Evolutionary conservation across 805 yeast genomes (phyloP), one percentile per base, ranked within the genome.

Genomic region (Ogataea minuta): DNA sequence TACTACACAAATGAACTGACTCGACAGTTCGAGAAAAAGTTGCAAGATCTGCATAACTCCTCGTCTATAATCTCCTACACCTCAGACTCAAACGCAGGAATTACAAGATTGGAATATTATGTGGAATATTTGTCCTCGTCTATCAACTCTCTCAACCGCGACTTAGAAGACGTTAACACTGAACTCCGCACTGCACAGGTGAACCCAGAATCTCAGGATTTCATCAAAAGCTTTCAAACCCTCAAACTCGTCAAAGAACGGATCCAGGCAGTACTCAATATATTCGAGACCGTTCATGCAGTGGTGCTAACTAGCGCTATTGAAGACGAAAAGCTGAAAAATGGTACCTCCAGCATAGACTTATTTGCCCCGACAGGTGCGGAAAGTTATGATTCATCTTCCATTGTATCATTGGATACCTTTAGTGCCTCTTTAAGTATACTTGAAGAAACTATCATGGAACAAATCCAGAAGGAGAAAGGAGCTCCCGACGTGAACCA

Each of bases 31-130:
- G 77, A 76, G 44, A 49, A 62, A 1, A 76, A 76, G 32, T 66
- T 81, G 33, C 66, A 61, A 20, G 67, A 63, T 28, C 52, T 83
- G 31, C 72, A 75, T 33, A 64, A 68, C 24, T 67, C 78, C 14
- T 70, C 77, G n/a, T 70, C 73, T n/a, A 63, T 71, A 16, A 67
- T 74, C 9, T 70, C 77, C 1, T 67, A 67, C 32, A 60, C 72
- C 0, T 45, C 47, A 11, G 31, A 16, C 9, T 13, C 41, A 15
- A 41, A 23, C 11, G 34, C 36, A 4, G 73, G 75, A 7, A 69
- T 77, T 1, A 74, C 84, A 8, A 68, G 86, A 43, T 60, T 84
- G 32, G 84, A 81, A 48, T 82, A 82, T 57, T 82, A 81, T 53
- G 62, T 79, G 29, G 83, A 79, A 30, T 74, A 81, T 1, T 59